Conservation (phyloP, 495 filamentous ascomycete species). For the Cladorrhinum samala region DNA sequence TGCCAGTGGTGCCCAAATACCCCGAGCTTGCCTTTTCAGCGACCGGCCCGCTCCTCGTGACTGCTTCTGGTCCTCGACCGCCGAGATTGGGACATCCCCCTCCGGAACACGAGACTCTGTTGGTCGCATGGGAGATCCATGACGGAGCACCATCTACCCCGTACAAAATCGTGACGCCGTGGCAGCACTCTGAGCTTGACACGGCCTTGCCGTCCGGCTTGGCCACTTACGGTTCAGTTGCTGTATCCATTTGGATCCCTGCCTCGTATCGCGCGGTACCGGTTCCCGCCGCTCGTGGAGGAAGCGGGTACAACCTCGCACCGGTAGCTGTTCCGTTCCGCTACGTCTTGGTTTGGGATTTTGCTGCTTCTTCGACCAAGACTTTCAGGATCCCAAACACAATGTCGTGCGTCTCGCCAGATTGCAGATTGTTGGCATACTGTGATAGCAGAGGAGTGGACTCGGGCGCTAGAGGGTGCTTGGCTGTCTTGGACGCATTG, state of each 20-base stretch:
- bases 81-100: constrained; percentile 29
- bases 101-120: constrained; percentile 27
- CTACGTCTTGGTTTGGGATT: constrained; percentile 33
- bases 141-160: constrained; percentile 19
- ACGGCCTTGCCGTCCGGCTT: constrained; percentile 28
- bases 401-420: constrained; percentile 27
- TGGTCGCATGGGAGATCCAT: constrained; percentile 30
- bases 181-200: constrained; percentile 32
- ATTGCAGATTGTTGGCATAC: constrained; percentile 31
- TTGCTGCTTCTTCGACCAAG: constrained; percentile 23
- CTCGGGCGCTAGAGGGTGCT: constrained; percentile 21
- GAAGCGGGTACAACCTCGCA: constrained; percentile 24
- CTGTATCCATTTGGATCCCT: constrained; percentile 34
- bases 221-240: constrained; percentile 28
- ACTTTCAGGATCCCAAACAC: constrained; percentile 33
- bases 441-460: constrained; percentile 25
- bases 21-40: constrained; percentile 33
- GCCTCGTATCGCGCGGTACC: constrained; percentile 29
- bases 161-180: constrained; percentile 31
- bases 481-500: constrained; percentile 31
- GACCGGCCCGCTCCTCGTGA: constrained; percentile 28
- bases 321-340: constrained; percentile 24
- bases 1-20: constrained; percentile 30
- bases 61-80: constrained; percentile 30
- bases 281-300: constrained; percentile 20